Conservation (phyloP, 805 yeast genomes). For the Saccharomycopsis babjevae region DNA sequence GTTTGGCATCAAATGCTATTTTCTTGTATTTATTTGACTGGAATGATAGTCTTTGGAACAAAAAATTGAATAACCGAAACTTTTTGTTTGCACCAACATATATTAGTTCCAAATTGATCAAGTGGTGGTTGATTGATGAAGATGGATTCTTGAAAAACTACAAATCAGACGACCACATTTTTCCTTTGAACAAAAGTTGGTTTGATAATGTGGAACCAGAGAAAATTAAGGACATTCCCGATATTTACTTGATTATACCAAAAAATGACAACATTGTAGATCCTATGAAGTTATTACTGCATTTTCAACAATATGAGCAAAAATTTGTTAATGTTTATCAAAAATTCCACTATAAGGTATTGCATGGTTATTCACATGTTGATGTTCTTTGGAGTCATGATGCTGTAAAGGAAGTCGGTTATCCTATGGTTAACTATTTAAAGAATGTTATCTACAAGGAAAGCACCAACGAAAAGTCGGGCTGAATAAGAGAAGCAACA, state of each 20-base stretch:
- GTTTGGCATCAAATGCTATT: constrained; percentile 64
- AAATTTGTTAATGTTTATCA: constrained; percentile 22
- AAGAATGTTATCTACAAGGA: background rate
- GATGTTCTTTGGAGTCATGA: constrained; percentile 93
- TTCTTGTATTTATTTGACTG: constrained; percentile 83
- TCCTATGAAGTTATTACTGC: constrained; percentile 55
- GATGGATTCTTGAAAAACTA: constrained; percentile 32
- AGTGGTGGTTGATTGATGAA: constrained; percentile 68
- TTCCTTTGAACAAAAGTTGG: constrained; percentile 48
- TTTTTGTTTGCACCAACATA: constrained; percentile 81
- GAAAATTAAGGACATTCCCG: constrained; percentile 30
- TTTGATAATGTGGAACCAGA: constrained; percentile 27
- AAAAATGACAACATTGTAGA: constrained; percentile 69
- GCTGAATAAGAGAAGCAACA: too few relatives aligned
- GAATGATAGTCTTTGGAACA: constrained; percentile 74
- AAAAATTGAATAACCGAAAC: constrained; percentile 53
- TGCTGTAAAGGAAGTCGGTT: constrained; percentile 55
- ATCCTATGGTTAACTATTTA: constrained; percentile 30
- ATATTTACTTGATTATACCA: constrained; percentile 59
- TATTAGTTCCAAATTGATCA: constrained; percentile 72
- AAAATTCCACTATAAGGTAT: constrained; percentile 31
- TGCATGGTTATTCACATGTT: constrained; percentile 69
- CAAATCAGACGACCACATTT: constrained; percentile 26
- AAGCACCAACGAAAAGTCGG: background rate
- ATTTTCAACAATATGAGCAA: constrained; percentile 51